These are phyloP conservation scores for Venustampulla echinocandica DNA, from an alignment of 495 filamentous ascomycete species.

Conservation along the genomic window DNA sequence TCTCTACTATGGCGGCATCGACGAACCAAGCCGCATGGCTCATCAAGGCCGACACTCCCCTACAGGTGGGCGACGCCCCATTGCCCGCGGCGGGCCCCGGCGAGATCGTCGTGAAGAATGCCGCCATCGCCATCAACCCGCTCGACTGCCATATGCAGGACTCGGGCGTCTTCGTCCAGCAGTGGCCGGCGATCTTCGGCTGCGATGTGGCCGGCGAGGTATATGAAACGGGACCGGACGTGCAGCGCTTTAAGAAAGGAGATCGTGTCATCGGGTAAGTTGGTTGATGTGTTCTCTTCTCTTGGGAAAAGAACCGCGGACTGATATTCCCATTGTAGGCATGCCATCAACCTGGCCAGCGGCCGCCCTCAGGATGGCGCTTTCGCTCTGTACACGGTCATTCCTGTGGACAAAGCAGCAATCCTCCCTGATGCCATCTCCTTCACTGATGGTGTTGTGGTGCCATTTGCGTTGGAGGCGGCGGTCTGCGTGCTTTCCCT, in stretches of 20 bases:
- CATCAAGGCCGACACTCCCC: slow-evolving; percentile 22
- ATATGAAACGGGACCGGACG: slow-evolving; percentile 35
- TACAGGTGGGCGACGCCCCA: slow-evolving; percentile 30
- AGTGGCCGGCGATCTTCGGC: slow-evolving; percentile 44
- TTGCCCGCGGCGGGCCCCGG: slow-evolving; percentile 6
- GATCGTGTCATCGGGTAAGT: slow-evolving; percentile 36
- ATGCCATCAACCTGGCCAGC: slow-evolving; percentile 33
- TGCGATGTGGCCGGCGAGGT: slow-evolving; percentile 47
- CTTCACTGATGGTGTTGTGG: slow-evolving; percentile 30
- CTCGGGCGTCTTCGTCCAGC: slow-evolving; percentile 24
- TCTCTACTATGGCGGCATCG: slow-evolving; percentile 13
- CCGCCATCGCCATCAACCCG: slow-evolving; percentile 11
- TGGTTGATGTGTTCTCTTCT: neutral
- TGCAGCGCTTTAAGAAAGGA: slow-evolving; percentile 35
- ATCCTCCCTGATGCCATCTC: slow-evolving; percentile 27
- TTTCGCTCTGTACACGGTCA: slow-evolving; percentile 20
- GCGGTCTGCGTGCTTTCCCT: slow-evolving; percentile 28
- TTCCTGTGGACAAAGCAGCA: slow-evolving; percentile 25
- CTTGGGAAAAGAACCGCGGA: neutral
- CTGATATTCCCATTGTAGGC: slow-evolving; percentile 24
- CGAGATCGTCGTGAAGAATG: slow-evolving; percentile 10
- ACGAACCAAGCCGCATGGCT: slow-evolving; percentile 38
- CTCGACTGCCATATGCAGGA: slow-evolving; percentile 12
- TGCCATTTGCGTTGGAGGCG: slow-evolving; percentile 28
- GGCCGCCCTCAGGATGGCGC: slow-evolving; percentile 26